phyloP scores from a whole-genome alignment of 805 yeast genomes.

The Candida orba region DNA sequence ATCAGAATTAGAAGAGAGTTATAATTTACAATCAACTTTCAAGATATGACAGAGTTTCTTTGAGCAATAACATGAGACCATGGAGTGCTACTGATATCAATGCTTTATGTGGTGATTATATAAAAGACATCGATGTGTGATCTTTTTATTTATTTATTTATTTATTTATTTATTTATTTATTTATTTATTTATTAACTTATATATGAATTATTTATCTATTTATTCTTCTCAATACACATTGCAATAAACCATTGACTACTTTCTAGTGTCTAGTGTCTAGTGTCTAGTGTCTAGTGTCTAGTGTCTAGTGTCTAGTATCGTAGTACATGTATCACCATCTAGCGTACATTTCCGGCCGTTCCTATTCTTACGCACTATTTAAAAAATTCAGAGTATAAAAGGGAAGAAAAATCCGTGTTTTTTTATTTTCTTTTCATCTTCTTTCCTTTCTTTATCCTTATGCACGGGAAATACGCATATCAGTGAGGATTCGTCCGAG shows the following conservation, averaged over 20 bases:
- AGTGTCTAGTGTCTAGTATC: too few species aligned
- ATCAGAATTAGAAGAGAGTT: too few species aligned
- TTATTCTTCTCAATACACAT: too few species aligned
- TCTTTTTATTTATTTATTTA: not conserved
- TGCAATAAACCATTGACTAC: too few species aligned
- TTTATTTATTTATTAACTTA: not conserved
- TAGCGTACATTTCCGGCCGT: not conserved
- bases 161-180: not conserved
- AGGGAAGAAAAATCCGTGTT: not conserved
- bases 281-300: too few species aligned
- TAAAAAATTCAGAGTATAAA: not conserved
- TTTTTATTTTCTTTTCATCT: not conserved
- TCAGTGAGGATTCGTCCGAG: constrained; percentile 99
- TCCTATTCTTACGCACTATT: not conserved
- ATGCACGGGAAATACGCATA: constrained; percentile 99
- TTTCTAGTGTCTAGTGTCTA: too few species aligned
- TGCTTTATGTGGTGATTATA: not conserved
- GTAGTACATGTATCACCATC: too few species aligned
- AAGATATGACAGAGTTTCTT: constrained; percentile 1
- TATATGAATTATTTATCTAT: too few species aligned
- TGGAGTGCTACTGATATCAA: constrained; percentile 1
- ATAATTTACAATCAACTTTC: not conserved
- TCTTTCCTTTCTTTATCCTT: constrained; percentile 60
- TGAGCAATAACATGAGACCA: constrained; percentile 1
- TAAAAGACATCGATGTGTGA: not conserved